Percentiles rank a stretch among this genome's conserved stretches.
Conservation (phyloP, 257 asterid genomes). For the Solanum ahanhuiri region DNA sequence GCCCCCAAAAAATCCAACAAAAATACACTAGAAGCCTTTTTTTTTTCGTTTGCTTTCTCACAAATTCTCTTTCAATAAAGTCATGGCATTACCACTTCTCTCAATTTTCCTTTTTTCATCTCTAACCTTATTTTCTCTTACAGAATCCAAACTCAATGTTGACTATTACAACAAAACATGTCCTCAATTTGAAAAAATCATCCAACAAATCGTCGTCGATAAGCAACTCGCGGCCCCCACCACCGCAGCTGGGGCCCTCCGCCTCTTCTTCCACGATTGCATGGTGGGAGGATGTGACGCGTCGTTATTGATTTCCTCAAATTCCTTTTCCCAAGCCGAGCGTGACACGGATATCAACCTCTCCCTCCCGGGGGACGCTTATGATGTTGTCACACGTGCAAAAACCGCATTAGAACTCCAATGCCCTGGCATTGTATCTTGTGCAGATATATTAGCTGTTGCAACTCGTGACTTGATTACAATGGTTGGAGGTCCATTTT, state of each 20-base stretch:
- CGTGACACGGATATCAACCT: slow-evolving; percentile 58
- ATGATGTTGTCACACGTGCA: slow-evolving; percentile 49
- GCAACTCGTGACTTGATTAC: slow-evolving; percentile 60
- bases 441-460: slow-evolving; percentile 71
- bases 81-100: slow-evolving; percentile 29
- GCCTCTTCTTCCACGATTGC: slow-evolving; percentile 91
- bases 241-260: slow-evolving; percentile 81
- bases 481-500: slow-evolving; percentile 78
- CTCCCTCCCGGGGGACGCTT: slow-evolving; percentile 84
- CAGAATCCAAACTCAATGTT: slow-evolving; percentile 25
- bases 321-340: slow-evolving; percentile 33
- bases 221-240: slow-evolving; percentile 66
- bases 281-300: slow-evolving; percentile 85
- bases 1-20: background rate
- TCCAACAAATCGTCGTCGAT: slow-evolving; percentile 39
- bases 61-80: background rate
- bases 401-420: slow-evolving; percentile 64
- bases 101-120: slow-evolving; percentile 21
- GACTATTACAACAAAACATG: slow-evolving; percentile 61
- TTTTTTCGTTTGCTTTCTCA: background rate
- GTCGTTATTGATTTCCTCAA: slow-evolving; percentile 61
- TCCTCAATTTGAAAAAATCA: slow-evolving; percentile 41
- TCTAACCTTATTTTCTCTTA: slow-evolving; percentile 5
- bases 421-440: slow-evolving; percentile 74
- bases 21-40: background rate